A percentile compares a stretch with the other conserved stretches of the same genome.
phyloP scores from a whole-genome alignment of 2,329 filamentous ascomycete genomes.

The Colletotrichum lindemuthianum region DNA sequence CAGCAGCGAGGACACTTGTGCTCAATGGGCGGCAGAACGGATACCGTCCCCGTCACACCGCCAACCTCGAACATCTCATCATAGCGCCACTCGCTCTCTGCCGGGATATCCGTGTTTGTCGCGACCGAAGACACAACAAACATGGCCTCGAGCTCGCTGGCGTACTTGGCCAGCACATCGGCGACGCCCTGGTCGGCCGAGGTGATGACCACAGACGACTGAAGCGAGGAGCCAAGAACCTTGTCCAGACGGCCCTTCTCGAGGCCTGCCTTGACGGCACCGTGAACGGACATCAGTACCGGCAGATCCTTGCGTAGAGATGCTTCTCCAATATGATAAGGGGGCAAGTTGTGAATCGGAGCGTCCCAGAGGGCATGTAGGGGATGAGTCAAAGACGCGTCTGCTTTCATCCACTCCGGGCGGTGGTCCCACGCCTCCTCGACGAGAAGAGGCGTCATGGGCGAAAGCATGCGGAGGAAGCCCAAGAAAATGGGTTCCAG shows the following conservation, averaged over 20 bases:
- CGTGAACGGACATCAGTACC: constrained; percentile 64
- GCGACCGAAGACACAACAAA: constrained; percentile 76
- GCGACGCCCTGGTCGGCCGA: constrained; percentile 51
- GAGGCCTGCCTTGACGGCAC: constrained; percentile 77
- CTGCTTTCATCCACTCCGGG: constrained; percentile 69
- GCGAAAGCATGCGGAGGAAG: constrained; percentile 80
- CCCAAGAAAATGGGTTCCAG: constrained; percentile 75
- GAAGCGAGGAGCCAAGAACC: constrained; percentile 81
- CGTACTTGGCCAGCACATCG: constrained; percentile 50
- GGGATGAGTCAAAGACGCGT: constrained; percentile 49
- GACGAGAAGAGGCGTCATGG: constrained; percentile 83
- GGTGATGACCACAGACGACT: constrained; percentile 74
- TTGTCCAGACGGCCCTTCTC: constrained; percentile 79
- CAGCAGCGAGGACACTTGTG: constrained; percentile 90
- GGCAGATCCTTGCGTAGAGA: constrained; percentile 55
- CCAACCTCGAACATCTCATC: constrained; percentile 54
- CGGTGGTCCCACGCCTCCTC: constrained; percentile 88
- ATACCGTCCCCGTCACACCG: constrained; percentile 49
- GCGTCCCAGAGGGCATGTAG: constrained; percentile 58
- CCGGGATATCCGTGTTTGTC: constrained; percentile 49
- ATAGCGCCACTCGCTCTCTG: constrained; percentile 52
- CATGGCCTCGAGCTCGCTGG: constrained; percentile 67
- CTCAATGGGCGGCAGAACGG: constrained; percentile 59
- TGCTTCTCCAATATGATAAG: constrained; percentile 50
- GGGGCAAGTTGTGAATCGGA: constrained; percentile 52